A percentile compares a stretch with the other conserved stretches of the same genome.
phyloP scores from a whole-genome alignment of 2,329 filamentous ascomycete genomes.

The Zasmidium cellare region DNA sequence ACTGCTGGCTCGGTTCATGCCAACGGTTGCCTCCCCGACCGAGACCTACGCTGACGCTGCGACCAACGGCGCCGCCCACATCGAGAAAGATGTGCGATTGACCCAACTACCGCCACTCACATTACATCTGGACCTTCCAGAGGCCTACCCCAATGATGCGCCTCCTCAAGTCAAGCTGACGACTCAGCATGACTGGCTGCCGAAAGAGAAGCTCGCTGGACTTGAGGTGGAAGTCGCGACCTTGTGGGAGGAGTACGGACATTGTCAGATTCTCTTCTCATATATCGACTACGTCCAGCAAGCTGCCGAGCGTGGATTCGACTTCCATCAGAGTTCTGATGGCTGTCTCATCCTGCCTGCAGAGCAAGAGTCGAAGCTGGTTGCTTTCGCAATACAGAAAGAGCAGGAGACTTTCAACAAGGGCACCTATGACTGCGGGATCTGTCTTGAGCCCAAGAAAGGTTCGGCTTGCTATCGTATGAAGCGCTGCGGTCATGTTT shows the following conservation, averaged over 20 bases:
- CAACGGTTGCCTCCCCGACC: slow-evolving; percentile 4
- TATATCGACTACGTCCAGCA: slow-evolving; percentile 64
- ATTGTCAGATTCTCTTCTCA: slow-evolving; percentile 56
- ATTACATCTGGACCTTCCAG: slow-evolving; percentile 54
- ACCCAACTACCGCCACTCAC: slow-evolving; percentile 58
- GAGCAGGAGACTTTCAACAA: slow-evolving; percentile 75
- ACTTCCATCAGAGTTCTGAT: slow-evolving; percentile 42
- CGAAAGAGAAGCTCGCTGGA: slow-evolving; percentile 42
- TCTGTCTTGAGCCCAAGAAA: slow-evolving; percentile 92
- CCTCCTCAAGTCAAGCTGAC: slow-evolving; percentile 53
- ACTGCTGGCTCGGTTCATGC: slow-evolving; percentile 40
- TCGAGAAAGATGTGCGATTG: slow-evolving; percentile 47
- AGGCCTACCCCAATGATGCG: slow-evolving; percentile 55
- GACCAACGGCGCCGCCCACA: slow-evolving; percentile 10
- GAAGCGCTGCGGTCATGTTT: slow-evolving; percentile 83
- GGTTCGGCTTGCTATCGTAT: slow-evolving; percentile 74
- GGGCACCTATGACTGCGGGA: slow-evolving; percentile 82
- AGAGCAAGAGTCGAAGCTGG: slow-evolving; percentile 64
- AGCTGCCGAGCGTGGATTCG: slow-evolving; percentile 57
- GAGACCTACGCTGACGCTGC: slow-evolving; percentile 11
- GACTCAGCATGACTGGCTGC: slow-evolving; percentile 56
- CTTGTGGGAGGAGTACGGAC: slow-evolving; percentile 62
- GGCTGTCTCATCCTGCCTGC: slow-evolving; percentile 50
- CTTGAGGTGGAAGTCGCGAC: slow-evolving; percentile 49
- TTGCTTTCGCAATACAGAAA: slow-evolving; percentile 76